Base-by-base conservation (phyloP, 495 filamentous ascomycete genomes). In the Podospora appendiculata region DNA sequence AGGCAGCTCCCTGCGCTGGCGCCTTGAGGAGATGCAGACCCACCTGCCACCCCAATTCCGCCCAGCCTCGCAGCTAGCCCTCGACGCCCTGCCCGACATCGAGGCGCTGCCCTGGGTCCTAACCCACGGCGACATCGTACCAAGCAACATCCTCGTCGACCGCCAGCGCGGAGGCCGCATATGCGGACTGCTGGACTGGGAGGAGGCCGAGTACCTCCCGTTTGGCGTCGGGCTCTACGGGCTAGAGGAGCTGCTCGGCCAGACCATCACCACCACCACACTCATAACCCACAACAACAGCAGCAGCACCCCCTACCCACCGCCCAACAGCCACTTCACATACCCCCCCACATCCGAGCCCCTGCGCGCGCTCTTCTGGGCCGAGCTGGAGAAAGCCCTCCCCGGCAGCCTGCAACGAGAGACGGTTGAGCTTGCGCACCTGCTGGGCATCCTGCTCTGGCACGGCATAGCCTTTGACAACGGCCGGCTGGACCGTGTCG, bases 391-490 rank as follows among this genome's bases (percentile, higher is more conserved):
- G 19, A 44, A 54, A 0, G 32, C 47, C 3, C 56, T 76, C 7
- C 73, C 71, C 9, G 12, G 48, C 43, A n/a, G 46, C 3, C 33
- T 62, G n/a, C 13, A 9, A 9, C 4, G 17, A 9, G 4, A 67
- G 39, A 68, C 63, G 6, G 67, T 78, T 1, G 55, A 54, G 45
- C 54, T 74, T 39, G 73, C 78, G 8, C 64, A 77, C 40, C 60
- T 72, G 50, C 45, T 81, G 40, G 79, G 80, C 2, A 63, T 83
- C 13, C 55, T 83, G 13, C 66, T 83, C 16, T 83, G 81, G 79
- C 70, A 76, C 62, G 80, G 81, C 12, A 79, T 77, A 61, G 79
- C 80, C 4, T 82, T 78, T 57, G 80, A 83, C 58, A 71, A 78
- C 17, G 43, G 43, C 11, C 16, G 12, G 33, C 32, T 55, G 32